These are phyloP conservation scores for Umbelopsis sp. DNA, from an alignment of 371 early-diverging fungal genomes.

Conservation along the genomic window DNA sequence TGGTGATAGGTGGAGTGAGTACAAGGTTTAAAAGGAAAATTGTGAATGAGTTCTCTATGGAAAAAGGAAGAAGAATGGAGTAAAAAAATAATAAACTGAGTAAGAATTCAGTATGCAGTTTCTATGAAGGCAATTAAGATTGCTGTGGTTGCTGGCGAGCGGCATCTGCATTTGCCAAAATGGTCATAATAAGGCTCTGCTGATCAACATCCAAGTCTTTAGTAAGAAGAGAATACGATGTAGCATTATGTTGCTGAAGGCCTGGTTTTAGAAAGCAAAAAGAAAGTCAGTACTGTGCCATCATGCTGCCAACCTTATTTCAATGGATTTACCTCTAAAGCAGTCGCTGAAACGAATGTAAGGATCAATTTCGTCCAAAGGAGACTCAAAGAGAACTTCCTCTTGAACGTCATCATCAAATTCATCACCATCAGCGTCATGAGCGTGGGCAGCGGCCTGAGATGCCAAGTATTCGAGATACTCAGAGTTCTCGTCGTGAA, in stretches of 20 bases:
- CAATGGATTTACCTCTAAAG: conserved; percentile 34
- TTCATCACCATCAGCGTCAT: conserved; percentile 57
- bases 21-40: conserved; percentile 11
- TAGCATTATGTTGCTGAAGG: conserved; percentile 46
- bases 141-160: conserved; percentile 29
- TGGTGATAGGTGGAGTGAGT: conserved; percentile 15
- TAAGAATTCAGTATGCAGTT: conserved; percentile 8
- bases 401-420: conserved; percentile 75
- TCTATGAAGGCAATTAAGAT: conserved; percentile 11
- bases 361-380: conserved; percentile 84
- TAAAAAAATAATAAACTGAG: background rate
- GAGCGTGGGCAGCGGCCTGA: conserved; percentile 44
- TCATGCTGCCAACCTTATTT: background rate
- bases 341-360: conserved; percentile 74
- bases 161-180: conserved; percentile 49
- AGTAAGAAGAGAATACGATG: conserved; percentile 54
- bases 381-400: conserved; percentile 80
- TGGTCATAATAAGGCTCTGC: conserved; percentile 47
- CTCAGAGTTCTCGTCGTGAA: conserved; percentile 62
- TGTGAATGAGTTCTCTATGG: background rate
- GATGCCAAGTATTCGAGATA: conserved; percentile 69
- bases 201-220: conserved; percentile 55
- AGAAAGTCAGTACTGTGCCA: background rate
- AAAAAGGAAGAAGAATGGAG: background rate
- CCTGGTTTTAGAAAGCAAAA: conserved; percentile 20